Base-by-base conservation (phyloP, 2,329 filamentous ascomycete genomes). In the Orbilia oligospora region DNA sequence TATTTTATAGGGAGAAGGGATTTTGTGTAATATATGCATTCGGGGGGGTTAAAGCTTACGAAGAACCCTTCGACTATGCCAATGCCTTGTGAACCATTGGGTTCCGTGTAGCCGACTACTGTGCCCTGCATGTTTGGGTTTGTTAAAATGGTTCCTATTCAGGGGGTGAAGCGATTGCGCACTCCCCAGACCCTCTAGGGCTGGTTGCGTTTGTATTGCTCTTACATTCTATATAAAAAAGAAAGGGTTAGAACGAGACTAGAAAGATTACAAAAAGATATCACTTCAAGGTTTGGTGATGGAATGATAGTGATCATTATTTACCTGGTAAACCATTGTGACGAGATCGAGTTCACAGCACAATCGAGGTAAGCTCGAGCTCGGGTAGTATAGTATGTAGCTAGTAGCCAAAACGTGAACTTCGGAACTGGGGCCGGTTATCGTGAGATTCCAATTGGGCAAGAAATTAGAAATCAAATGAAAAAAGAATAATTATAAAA, bases 191-290 rank as follows among this genome's bases (percentile, higher is more conserved):
- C 27, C 6, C 27, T 30, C 27, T 3, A 30, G 3, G 27, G 16
- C 4, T 30, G 27, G 6, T 3, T 30, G 27, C 3, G 14, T 12
- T 44, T n/a, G 38, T n/a, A 55, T n/a, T 12, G 30, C 14, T 16
- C 56, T 61, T 61, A 61, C 56, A 61, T 61, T 61, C 56, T 61
- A 61, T 20, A 61, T 22, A 61, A 41, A 61, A n/a, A n/a, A n/a
- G n/a, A n/a, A n/a, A n/a, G n/a, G n/a, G n/a, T 61, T 44, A 61
- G 36, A 22, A 9, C 12, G 12, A 20, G 6, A 22, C 27, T n/a
- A n/a, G n/a, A n/a, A n/a, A n/a, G 16, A 20, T 16, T 30, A 30
- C n/a, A 12, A 36, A 58, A 58, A 38, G 18, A 22, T 58, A 36
- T 22, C 16, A 16, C 16, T 20, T 20, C 41, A 9, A 46, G 9